Evolutionary conservation across 495 filamentous ascomycete genomes (phyloP), one percentile per base, ranked within the genome.

Genomic region (Margaritispora aquatica): DNA sequence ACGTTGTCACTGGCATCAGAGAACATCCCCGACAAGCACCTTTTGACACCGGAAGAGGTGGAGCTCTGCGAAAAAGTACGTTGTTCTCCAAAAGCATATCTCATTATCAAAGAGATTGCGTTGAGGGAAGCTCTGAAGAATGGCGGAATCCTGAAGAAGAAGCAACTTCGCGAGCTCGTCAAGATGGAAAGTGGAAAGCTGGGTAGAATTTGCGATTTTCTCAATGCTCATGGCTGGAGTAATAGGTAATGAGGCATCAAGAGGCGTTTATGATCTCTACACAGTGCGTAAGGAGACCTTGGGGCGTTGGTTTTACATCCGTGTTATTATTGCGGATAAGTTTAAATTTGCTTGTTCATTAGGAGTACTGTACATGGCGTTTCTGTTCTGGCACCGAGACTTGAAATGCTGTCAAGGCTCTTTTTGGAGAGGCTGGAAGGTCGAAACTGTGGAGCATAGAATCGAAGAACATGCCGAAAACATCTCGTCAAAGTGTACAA

Each of bases 151-250:
- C 63, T 99, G 23, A 97, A 96, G 77, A 96, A 92, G 82, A 97
- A 63, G 38, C 58, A 60, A 49, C 60, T 59, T 8, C 60, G 52
- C 36, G 64, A 82, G 58, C 76, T 83, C 10, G 78, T 75, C 19
- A 69, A 72, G n/a, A 55, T 83, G 4, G 79, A 83, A 20, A 69
- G 71, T 7, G 72, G 76, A 57, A 81, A 82, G 64, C 78, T 78
- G 1, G 76, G 77, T 44, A 82, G 88, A 62, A 84, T 97, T 47
- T 96, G 90, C 69, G 94, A 97, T 66, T 98, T 97, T 70, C 92
- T 96, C 75, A 88, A 94, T 27, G 86, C 91, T 67, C 86, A 84
- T 46, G 94, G 94, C 9, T 97, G 94, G 94, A 88, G 97, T 57
- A 85, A 81, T 27, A 95, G 92, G 75, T 78, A 77, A 7, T 82